Conservation (phyloP, 2,329 filamentous ascomycete species). For the Curvularia lunata region DNA sequence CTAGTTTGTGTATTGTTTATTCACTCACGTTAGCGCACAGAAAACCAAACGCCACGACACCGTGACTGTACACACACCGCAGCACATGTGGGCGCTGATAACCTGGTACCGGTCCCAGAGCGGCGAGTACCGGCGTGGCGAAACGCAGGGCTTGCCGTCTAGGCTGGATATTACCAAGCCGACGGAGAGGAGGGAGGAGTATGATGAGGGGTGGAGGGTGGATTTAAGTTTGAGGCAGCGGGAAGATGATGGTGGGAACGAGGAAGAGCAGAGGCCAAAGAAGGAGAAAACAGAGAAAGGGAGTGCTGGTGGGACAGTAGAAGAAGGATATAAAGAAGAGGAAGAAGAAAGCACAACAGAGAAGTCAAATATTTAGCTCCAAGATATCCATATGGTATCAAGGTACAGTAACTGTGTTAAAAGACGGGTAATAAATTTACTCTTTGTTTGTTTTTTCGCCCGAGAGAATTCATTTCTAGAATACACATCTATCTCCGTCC, state of each 20-base stretch:
- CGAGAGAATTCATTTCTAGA: constrained; percentile 39
- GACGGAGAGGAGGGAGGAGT: background rate
- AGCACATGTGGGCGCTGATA: background rate
- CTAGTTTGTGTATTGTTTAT: too few species aligned
- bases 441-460: constrained; percentile 5
- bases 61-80: background rate
- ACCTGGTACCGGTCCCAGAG: background rate
- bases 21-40: background rate
- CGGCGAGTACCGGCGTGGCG: background rate
- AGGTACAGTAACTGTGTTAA: too few species aligned
- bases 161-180: background rate
- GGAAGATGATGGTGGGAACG: too few species aligned
- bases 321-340: background rate
- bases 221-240: background rate
- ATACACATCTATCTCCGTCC: constrained; percentile 38
- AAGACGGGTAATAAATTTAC: too few species aligned
- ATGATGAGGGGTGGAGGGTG: background rate
- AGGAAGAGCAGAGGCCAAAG: too few species aligned
- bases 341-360: background rate
- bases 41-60: background rate
- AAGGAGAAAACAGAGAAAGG: too few species aligned
- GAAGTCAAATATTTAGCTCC: constrained; percentile 6
- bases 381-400: too few species aligned
- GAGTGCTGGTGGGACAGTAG: too few species aligned
- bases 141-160: background rate